Evolutionary conservation across 495 filamentous ascomycete species (phyloP).

Genomic region (Penicillium crystallinum): DNA sequence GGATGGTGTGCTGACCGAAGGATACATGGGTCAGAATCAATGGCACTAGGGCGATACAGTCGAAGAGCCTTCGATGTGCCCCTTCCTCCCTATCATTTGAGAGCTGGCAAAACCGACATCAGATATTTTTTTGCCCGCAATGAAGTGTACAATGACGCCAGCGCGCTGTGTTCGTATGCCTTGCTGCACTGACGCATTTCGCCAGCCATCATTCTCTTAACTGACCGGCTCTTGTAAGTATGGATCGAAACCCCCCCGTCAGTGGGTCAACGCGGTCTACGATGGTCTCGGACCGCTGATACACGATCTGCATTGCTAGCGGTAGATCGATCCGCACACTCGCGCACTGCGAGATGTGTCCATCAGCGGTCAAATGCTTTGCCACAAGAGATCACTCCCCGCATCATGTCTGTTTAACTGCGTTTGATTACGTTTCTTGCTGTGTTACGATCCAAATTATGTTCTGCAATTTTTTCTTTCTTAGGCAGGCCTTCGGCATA

Average conservation of each 20-base stretch:
- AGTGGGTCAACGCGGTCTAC: background rate
- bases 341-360: slow-evolving; percentile 1
- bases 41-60: slow-evolving; percentile 49
- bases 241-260: background rate
- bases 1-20: slow-evolving; percentile 85
- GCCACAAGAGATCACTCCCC: slow-evolving; percentile 1
- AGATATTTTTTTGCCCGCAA: background rate
- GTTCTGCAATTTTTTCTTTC: slow-evolving; percentile 8
- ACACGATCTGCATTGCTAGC: slow-evolving; percentile 7
- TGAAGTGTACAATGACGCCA: background rate
- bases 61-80: background rate
- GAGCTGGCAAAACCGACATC: background rate
- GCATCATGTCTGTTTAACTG: slow-evolving; percentile 5
- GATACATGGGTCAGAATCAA: slow-evolving; percentile 59
- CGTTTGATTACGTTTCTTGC: slow-evolving; percentile 6
- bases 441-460: slow-evolving; percentile 9
- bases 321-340: slow-evolving; percentile 11
- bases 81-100: background rate
- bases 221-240: slow-evolving; percentile 3
- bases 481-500: slow-evolving; percentile 9
- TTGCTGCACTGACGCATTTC: background rate
- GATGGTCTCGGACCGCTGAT: slow-evolving; percentile 7
- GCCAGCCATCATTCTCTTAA: background rate
- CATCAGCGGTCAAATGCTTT: slow-evolving; percentile 5
- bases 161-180: background rate